Conservation (phyloP, 768 basidiomycete species). For the Boletellus sp. region DNA sequence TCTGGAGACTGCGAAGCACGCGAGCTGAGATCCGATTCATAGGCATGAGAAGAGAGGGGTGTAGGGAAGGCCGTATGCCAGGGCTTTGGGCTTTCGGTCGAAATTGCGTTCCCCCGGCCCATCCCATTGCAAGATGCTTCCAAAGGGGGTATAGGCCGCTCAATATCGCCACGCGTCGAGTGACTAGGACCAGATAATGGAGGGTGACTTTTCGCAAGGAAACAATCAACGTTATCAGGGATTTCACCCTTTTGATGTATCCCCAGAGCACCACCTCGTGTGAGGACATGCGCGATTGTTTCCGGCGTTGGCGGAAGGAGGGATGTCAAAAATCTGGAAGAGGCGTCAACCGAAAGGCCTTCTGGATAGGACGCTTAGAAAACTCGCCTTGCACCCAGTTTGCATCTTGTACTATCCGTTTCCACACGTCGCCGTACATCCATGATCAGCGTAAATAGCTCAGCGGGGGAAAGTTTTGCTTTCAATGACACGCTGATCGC, state of each 20-base stretch:
- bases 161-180: neutral
- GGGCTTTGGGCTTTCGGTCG: constrained; percentile 11
- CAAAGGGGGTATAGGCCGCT: neutral
- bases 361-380: neutral
- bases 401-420: constrained; percentile 46
- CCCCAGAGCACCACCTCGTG: constrained; percentile 51
- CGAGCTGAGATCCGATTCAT: constrained; percentile 20
- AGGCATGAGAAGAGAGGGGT: constrained; percentile 14
- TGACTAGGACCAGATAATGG: neutral
- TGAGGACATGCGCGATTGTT: constrained; percentile 63
- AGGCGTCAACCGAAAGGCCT: neutral
- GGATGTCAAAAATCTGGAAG: constrained; percentile 57
- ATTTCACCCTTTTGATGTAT: constrained; percentile 2
- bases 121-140: constrained; percentile 3
- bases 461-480: constrained; percentile 62
- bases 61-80: constrained; percentile 17
- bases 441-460: constrained; percentile 62
- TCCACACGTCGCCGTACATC: constrained; percentile 80
- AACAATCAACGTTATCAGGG: neutral
- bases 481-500: constrained; percentile 75
- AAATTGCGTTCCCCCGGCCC: constrained; percentile 15
- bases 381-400: constrained; percentile 16
- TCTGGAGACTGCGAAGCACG: constrained; percentile 26
- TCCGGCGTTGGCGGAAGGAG: constrained; percentile 74
- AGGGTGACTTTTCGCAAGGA: neutral